Evolutionary conservation across 2,329 filamentous ascomycete species (phyloP), one percentile per base, ranked within the genome.

Genomic region (Ceratocystis papillata): DNA sequence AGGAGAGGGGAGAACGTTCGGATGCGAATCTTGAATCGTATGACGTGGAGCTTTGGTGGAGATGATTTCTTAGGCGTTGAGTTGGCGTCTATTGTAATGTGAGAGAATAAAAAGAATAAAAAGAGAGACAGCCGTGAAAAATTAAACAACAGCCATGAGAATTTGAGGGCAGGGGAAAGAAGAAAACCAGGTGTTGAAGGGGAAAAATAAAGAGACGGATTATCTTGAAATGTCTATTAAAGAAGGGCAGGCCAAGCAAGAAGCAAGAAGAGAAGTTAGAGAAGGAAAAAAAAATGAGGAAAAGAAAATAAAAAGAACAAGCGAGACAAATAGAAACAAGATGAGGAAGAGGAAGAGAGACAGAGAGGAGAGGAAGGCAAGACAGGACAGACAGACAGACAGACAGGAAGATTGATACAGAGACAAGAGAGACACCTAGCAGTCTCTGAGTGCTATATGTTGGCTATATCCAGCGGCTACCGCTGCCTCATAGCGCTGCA

Each of bases 31-130:
- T 62, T n/a, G 30, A 30, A 67, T 64, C 65, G 62, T 67, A 67
- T 67, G 65, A 67, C 62, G 62, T 64, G 62, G 62, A 64, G 65
- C 28, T 63, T 63, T 63, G 48, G 22, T 33, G 45, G 62, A 55
- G 45, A 55, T 62, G 28, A 30, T n/a, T 20, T 64, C 44, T 46
- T 41, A 41, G 65, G 53, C 44, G 25, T 41, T 63, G 28, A 7
- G 44, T 7, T 28, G 41, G 46, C 48, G 25, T 64, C 46, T 64
- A 55, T 28, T 41, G 53, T 64, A 37, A 50, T 53, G 28, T 37
- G 55, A 59, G 30, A 59, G 33, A 33, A 37, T n/a, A 59, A 33
- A 37, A 37, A 59, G 7, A 59, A 59, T 17, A 59, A 59, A 33
- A 37, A 59, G 22, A 53, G 22, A 20, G 30, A 37, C 30, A 30